Evolutionary conservation across 1,284 basidiomycete species (phyloP), one percentile per base, ranked within the genome.

Genomic region (Cryptococcus wingfieldii): DNA sequence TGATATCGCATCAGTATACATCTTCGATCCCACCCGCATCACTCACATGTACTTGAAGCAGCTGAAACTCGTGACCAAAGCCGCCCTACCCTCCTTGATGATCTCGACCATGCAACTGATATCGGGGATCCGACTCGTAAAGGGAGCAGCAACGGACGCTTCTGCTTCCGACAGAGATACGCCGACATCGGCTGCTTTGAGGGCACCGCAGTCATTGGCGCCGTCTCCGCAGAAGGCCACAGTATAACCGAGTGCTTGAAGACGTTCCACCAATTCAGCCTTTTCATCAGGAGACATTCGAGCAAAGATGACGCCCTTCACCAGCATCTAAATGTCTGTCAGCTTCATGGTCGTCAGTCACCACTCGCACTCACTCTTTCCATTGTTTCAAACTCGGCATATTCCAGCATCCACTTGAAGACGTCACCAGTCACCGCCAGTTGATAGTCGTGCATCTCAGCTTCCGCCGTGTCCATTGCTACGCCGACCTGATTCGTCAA

Each of bases 201-300:
- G 82, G 19, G 96, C 96, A 31, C 95, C 93, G 71, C 95, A 98
- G 71, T 99, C 96, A 74, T 99, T 98, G 5, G 96, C 96, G 31
- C 96, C 96, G 71, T 99, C 96, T 41, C 96, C 96, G 70, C 96
- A 98, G 87, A 98, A 98, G 6, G 96, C 83, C 12, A 98, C 95
- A 0, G 90, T 96, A 73, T 98, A 98, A 8, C 94, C 95, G 9
- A 98, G 82, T 4, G 83, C 80, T 72, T 98, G 96, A 23, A 99
- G 81, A 3, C 94, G 85, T 73, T 98, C 95, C 42, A 99, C 90
- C 18, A 98, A 85, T 74, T 99, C 96, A 68, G 98, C 96, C 80
- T 99, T 99, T 79, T 98, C 96, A 75, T 98, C 96, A 0, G 96
- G 96, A 16, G 95, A 98, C 96, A 99, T 98, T 27, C 96, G 85